A percentile compares a stretch with the other conserved stretches of the same genome.
These are phyloP conservation scores for Truncatella angustata DNA, from an alignment of 2,329 filamentous ascomycete species.

Conservation along the genomic window DNA sequence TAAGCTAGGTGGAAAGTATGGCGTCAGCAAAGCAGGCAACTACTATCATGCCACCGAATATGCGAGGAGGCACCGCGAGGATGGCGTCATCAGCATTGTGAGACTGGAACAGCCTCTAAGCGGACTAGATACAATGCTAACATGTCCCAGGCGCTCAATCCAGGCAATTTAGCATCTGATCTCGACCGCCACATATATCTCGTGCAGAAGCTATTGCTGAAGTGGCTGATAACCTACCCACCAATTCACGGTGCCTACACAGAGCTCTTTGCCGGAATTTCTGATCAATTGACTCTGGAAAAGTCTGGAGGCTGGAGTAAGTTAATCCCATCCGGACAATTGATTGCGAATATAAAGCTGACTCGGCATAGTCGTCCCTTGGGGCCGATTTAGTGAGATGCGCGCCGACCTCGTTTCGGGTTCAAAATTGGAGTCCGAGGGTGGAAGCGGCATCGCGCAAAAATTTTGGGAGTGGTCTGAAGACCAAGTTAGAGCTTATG, in stretches of 20 bases:
- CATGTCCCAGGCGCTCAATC: conserved; percentile 24
- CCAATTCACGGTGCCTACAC: conserved; percentile 37
- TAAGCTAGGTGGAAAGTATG: conserved; percentile 20
- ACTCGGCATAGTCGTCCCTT: conserved; percentile 38
- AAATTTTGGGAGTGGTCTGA: conserved; percentile 46
- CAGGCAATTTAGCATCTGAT: conserved; percentile 25
- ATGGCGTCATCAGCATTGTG: conserved; percentile 11
- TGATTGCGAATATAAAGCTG: not conserved
- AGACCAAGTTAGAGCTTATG: conserved; percentile 32
- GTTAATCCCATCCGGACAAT: conserved; percentile 10
- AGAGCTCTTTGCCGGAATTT: conserved; percentile 38
- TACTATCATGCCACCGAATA: conserved; percentile 27
- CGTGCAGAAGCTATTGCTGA: conserved; percentile 9
- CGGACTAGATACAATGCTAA: too few species aligned
- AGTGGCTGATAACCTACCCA: conserved; percentile 15
- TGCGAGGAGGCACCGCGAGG: conserved; percentile 21
- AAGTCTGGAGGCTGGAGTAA: conserved; percentile 28
- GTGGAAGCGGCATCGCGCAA: conserved; percentile 34
- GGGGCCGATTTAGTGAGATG: conserved; percentile 39
- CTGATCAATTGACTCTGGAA: conserved; percentile 31
- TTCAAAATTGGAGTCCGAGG: conserved; percentile 30
- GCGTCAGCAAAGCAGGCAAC: conserved; percentile 28
- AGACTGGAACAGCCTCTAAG: too few species aligned
- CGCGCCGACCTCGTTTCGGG: conserved; percentile 30
- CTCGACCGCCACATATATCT: conserved; percentile 20